phyloP scores from a whole-genome alignment of 257 asterid species.

The Gynochthodes officinalis region DNA sequence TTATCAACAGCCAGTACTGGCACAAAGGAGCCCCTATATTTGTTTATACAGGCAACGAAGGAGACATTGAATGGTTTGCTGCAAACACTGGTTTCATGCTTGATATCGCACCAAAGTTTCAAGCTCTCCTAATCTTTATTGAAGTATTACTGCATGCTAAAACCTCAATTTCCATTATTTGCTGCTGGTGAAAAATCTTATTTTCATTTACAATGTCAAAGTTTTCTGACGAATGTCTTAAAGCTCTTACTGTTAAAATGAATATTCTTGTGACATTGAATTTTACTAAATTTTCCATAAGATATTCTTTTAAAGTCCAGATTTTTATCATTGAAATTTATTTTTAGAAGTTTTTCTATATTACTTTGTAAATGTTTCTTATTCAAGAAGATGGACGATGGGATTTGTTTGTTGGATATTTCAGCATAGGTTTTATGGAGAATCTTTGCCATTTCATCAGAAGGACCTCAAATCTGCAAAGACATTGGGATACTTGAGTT shows the following conservation, averaged over 20 bases:
- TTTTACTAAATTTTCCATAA: too few species aligned
- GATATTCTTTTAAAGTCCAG: background rate
- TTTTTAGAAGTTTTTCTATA: background rate
- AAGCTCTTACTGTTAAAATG: background rate
- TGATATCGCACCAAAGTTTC: slow-evolving; percentile 67
- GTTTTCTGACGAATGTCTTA: background rate
- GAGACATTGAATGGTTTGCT: slow-evolving; percentile 81
- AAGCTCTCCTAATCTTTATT: slow-evolving; percentile 63
- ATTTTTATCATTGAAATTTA: background rate
- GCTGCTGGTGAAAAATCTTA: background rate
- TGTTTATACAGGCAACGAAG: slow-evolving; percentile 84
- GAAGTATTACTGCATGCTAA: slow-evolving; percentile 37
- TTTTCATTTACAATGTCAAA: background rate
- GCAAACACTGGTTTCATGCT: slow-evolving; percentile 71
- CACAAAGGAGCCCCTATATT: slow-evolving; percentile 56
- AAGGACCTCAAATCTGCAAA: slow-evolving; percentile 49
- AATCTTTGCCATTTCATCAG: slow-evolving; percentile 68
- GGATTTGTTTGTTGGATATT: slow-evolving; percentile 10
- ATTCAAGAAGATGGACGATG: background rate
- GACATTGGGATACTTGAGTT: slow-evolving; percentile 63
- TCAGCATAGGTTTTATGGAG: slow-evolving; percentile 81
- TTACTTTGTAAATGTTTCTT: background rate
- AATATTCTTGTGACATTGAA: too few species aligned
- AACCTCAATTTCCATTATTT: background rate
- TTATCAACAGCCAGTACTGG: slow-evolving; percentile 58